A percentile compares a stretch with the other conserved stretches of the same genome.
These are phyloP conservation scores for Barnettozyma pratensis DNA, from an alignment of 805 yeast genomes.

Conservation along the genomic window DNA sequence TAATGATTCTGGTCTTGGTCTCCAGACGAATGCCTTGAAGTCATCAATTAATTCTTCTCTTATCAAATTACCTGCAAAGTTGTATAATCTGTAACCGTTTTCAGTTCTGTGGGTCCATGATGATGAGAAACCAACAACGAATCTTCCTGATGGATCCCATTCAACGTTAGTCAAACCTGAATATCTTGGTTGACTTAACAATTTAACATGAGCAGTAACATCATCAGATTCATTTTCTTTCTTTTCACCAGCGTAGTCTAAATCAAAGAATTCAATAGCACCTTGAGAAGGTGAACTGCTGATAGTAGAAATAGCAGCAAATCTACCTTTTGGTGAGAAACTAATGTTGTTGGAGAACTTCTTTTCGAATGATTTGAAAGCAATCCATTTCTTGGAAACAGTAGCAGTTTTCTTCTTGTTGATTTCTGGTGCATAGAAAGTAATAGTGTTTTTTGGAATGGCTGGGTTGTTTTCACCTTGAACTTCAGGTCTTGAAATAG, in stretches of 20 bases:
- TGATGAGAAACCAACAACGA: constrained; percentile 82
- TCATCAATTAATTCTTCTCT: constrained; percentile 76
- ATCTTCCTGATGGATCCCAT: constrained; percentile 98
- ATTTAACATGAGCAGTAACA: constrained; percentile 27
- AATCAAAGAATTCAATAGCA: constrained; percentile 80
- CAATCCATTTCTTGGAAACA: constrained; percentile 50
- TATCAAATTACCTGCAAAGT: constrained; percentile 71
- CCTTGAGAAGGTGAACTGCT: constrained; percentile 45
- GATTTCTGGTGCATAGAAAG: constrained; percentile 82
- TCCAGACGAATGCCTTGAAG: constrained; percentile 89
- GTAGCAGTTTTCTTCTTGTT: constrained; percentile 37
- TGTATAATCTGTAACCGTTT: constrained; percentile 86
- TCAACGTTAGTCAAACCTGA: constrained; percentile 75
- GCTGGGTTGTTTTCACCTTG: constrained; percentile 49
- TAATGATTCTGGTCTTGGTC: constrained; percentile 88
- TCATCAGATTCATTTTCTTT: constrained; percentile 38
- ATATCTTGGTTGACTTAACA: constrained; percentile 54
- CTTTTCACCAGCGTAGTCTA: constrained; percentile 72
- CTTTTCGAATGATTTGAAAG: constrained; percentile 50
- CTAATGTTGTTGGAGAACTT: constrained; percentile 66
- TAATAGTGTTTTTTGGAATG: constrained; percentile 56
- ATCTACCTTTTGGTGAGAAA: constrained; percentile 95
- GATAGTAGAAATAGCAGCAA: constrained; percentile 48
- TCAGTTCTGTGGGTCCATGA: constrained; percentile 78
- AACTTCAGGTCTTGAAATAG: constrained; percentile 58